Evolutionary conservation across 495 filamentous ascomycete genomes (phyloP).

Genomic region (Lasiosphaeria ovina): DNA sequence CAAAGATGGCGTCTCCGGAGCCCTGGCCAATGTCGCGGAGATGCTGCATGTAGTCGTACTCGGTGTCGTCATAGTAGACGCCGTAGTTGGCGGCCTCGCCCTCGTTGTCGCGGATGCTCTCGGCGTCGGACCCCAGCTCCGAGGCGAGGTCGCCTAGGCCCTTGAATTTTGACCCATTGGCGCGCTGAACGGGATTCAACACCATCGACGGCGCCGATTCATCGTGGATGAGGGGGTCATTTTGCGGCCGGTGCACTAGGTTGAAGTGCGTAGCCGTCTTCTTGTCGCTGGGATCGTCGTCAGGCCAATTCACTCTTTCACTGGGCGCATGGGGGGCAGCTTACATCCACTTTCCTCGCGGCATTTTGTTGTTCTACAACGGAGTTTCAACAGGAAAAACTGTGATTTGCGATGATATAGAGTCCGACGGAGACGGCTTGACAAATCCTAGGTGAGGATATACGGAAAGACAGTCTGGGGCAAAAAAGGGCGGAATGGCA

Average conservation of each 20-base stretch:
- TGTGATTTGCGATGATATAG: neutral
- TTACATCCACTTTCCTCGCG: conserved; percentile 87
- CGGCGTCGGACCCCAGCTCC: conserved; percentile 65
- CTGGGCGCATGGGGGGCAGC: conserved; percentile 28
- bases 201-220: conserved; percentile 76
- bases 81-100: conserved; percentile 94
- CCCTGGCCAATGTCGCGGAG: conserved; percentile 74
- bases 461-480: too few relatives aligned
- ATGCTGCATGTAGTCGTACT: conserved; percentile 99
- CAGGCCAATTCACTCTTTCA: neutral
- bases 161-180: conserved; percentile 46
- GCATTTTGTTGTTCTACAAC: conserved; percentile 54
- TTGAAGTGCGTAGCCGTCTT: conserved; percentile 88
- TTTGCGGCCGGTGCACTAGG: conserved; percentile 92
- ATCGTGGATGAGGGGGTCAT: conserved; percentile 94
- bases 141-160: conserved; percentile 69
- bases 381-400: too few relatives aligned
- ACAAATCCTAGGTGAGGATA: too few relatives aligned
- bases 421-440: too few relatives aligned
- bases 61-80: conserved; percentile 80
- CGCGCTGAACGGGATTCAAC: conserved; percentile 55
- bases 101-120: conserved; percentile 75
- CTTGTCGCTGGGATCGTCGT: conserved; percentile 66
- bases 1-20: conserved; percentile 64
- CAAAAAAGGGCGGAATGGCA: too few relatives aligned